Conservation (phyloP, 768 basidiomycete species). For the Tremella mesenterica region DNA sequence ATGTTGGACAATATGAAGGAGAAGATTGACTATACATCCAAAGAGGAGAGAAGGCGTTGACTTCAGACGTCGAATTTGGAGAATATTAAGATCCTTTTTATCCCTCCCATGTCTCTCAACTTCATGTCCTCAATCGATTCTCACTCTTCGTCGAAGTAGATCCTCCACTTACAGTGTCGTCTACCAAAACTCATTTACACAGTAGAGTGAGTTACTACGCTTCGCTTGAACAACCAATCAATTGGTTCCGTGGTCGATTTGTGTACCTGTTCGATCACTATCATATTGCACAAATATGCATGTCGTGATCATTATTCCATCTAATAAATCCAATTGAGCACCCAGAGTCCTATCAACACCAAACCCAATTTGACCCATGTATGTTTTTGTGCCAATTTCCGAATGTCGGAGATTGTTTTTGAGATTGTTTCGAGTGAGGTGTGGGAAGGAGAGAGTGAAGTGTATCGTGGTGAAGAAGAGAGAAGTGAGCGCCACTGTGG, state of each 20-base stretch:
- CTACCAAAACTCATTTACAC: no score
- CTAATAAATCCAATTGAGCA: constrained; percentile 55
- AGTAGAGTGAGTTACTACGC: no score
- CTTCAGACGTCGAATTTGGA: constrained; percentile 40
- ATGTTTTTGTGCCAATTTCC: constrained; percentile 46
- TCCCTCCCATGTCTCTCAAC: background rate
- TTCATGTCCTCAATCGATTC: background rate
- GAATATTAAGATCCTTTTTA: constrained; percentile 24
- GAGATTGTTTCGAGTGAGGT: no score
- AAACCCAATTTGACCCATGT: constrained; percentile 48
- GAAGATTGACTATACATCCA: background rate
- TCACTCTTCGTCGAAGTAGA: no score
- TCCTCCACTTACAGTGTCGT: no score
- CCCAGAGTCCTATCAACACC: constrained; percentile 54
- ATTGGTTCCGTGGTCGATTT: no score
- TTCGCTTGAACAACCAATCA: no score
- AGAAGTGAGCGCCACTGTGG: no score
- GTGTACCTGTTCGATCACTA: no score
- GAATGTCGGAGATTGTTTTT: constrained; percentile 43
- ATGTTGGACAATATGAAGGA: background rate
- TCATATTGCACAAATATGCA: no score
- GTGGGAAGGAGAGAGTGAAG: constrained; percentile 47
- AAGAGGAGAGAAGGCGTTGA: background rate
- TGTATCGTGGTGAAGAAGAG: constrained; percentile 52
- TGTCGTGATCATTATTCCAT: no score